Conservation (phyloP, 2,329 filamentous ascomycete genomes). For the Fusarium xylarioides region DNA sequence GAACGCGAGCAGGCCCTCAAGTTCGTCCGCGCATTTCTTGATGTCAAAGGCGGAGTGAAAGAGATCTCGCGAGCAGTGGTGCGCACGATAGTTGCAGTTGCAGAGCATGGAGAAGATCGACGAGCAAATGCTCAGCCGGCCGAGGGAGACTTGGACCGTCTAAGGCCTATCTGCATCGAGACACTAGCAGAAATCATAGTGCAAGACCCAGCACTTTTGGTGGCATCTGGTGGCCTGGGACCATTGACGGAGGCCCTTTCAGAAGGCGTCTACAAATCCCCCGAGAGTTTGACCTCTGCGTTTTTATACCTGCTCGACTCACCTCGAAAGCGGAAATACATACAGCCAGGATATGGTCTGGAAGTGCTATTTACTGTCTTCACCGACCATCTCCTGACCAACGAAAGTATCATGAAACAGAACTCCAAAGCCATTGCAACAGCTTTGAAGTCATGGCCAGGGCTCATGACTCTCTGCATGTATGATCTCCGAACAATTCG, state of each 20-base stretch:
- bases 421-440: conserved; percentile 93
- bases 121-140: conserved; percentile 73
- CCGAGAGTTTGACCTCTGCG: conserved; percentile 86
- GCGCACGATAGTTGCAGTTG: conserved; percentile 88
- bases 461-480: conserved; percentile 87
- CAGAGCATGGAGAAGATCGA: conserved; percentile 87
- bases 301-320: conserved; percentile 90
- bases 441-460: conserved; percentile 92
- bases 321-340: conserved; percentile 79
- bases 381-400: conserved; percentile 78
- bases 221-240: conserved; percentile 84
- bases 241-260: conserved; percentile 91
- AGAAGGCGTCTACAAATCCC: conserved; percentile 90
- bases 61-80: conserved; percentile 90
- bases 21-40: conserved; percentile 92
- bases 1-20: conserved; percentile 97
- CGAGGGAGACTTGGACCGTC: conserved; percentile 83
- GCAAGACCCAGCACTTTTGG: conserved; percentile 81
- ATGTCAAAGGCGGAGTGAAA: conserved; percentile 89
- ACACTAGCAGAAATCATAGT: conserved; percentile 93
- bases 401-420: conserved; percentile 74
- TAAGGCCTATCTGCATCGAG: conserved; percentile 90
- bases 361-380: conserved; percentile 92
- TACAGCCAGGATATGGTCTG: conserved; percentile 89
- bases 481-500: conserved; percentile 85